These are phyloP conservation scores for Blastobotrys petasosporus DNA, from an alignment of 1,139 yeast genomes.

Conservation along the genomic window DNA sequence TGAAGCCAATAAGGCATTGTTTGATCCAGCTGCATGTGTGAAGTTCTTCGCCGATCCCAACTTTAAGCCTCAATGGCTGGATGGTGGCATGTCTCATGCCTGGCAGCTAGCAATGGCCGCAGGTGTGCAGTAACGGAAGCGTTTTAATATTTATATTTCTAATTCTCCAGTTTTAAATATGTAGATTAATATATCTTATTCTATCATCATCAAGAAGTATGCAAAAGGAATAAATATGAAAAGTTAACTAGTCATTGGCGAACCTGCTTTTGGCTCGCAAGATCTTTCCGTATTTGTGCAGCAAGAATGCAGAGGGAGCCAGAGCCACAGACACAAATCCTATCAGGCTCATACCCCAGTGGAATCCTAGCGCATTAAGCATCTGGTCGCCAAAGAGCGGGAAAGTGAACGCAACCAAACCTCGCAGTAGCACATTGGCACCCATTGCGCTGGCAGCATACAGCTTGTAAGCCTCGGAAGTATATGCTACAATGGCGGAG, in stretches of 20 bases:
- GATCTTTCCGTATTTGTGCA: constrained; percentile 10
- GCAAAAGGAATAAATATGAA: neutral
- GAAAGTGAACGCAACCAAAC: constrained; percentile 57
- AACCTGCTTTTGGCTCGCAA: constrained; percentile 8
- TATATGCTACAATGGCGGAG: constrained; percentile 46
- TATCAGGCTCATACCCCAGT: constrained; percentile 54
- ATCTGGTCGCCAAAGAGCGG: constrained; percentile 62
- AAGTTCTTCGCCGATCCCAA: constrained; percentile 53
- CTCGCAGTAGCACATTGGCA: constrained; percentile 60
- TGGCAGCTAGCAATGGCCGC: constrained; percentile 82
- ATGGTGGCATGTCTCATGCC: constrained; percentile 82
- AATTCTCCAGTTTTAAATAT: too few species aligned
- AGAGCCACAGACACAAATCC: constrained; percentile 30
- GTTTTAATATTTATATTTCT: neutral
- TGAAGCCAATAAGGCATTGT: constrained; percentile 65
- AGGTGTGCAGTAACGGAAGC: constrained; percentile 28
- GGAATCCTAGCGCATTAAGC: constrained; percentile 45
- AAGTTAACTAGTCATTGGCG: neutral
- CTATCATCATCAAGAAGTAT: too few species aligned
- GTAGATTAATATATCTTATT: too few species aligned
- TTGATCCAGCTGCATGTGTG: constrained; percentile 58
- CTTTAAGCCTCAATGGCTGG: constrained; percentile 52
- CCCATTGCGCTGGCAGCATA: constrained; percentile 69
- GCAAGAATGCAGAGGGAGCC: constrained; percentile 22
- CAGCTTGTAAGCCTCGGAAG: constrained; percentile 48